phyloP scores from a whole-genome alignment of 2,329 filamentous ascomycete species.

The Dothideomycetes sp. region DNA sequence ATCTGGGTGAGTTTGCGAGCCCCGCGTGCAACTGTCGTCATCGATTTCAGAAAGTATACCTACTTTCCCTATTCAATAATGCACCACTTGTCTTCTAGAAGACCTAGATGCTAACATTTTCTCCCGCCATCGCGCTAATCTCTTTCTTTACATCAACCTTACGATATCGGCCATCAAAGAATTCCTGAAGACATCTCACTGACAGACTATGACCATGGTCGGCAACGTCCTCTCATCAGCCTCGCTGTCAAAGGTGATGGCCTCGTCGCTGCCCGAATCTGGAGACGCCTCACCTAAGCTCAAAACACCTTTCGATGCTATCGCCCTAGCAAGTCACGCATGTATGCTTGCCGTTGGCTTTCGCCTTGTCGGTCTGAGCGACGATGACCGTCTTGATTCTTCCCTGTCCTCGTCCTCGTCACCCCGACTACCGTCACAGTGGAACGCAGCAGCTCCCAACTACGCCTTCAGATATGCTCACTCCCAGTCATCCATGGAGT shows the following conservation, averaged over 20 bases:
- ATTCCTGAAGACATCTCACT: no score
- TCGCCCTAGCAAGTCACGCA: slow-evolving; percentile 76
- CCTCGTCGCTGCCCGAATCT: slow-evolving; percentile 32
- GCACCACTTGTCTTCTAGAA: no score
- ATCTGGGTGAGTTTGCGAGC: no score
- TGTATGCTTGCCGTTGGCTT: slow-evolving; percentile 76
- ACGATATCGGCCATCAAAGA: no score
- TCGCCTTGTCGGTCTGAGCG: slow-evolving; percentile 69
- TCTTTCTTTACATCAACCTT: no score
- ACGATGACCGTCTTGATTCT: slow-evolving; percentile 58
- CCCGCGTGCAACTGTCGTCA: no score
- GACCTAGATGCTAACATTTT: no score
- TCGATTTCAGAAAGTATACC: no score
- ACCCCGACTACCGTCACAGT: slow-evolving; percentile 55
- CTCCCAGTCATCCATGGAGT: slow-evolving; percentile 74
- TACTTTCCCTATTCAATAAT: no score
- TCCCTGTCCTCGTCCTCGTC: slow-evolving; percentile 19
- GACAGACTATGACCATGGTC: not conserved
- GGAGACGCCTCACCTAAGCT: slow-evolving; percentile 37
- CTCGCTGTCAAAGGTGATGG: slow-evolving; percentile 36
- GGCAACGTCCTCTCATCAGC: slow-evolving; percentile 37
- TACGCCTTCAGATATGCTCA: slow-evolving; percentile 84
- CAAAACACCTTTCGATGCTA: slow-evolving; percentile 66
- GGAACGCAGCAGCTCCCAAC: slow-evolving; percentile 64
- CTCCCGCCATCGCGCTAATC: no score